phyloP scores from a whole-genome alignment of 164 flowering plant genomes.

The Litsea cubeba region DNA sequence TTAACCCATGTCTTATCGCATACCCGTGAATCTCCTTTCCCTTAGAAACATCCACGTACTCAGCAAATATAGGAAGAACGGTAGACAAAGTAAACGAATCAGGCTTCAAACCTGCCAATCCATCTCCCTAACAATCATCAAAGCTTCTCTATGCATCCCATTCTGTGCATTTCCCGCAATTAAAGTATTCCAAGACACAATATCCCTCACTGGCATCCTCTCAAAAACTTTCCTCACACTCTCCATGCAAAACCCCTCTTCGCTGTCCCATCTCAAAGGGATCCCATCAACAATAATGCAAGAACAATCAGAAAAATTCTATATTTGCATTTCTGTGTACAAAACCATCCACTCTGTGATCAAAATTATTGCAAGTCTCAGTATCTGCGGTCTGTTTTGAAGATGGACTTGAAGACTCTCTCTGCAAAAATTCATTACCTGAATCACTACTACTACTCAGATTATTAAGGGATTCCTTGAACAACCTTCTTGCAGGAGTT shows the following conservation, averaged over 20 bases:
- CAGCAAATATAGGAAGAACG: constrained; percentile 73
- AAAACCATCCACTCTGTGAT: not conserved
- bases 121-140: constrained; percentile 65
- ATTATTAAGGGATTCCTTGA: not conserved
- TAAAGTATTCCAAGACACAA: constrained; percentile 88
- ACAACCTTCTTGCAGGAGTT: constrained; percentile 27
- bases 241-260: constrained; percentile 16
- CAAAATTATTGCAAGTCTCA: not conserved
- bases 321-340: not conserved
- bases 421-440: not conserved
- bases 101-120: constrained; percentile 52
- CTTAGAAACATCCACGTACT: constrained; percentile 46
- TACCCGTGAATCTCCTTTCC: constrained; percentile 91
- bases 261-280: constrained; percentile 2
- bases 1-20: constrained; percentile 58
- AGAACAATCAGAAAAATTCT: constrained; percentile 3
- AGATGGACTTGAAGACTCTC: not conserved
- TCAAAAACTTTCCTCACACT: constrained; percentile 69
- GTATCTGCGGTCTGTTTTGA: not conserved
- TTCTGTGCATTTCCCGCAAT: constrained; percentile 65
- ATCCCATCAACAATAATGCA: not conserved
- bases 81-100: constrained; percentile 75
- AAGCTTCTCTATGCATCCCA: constrained; percentile 63
- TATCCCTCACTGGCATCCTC: constrained; percentile 58
- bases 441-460: not conserved